Conservation (phyloP, 495 filamentous ascomycete genomes). For the Trichoderma erinaceum region DNA sequence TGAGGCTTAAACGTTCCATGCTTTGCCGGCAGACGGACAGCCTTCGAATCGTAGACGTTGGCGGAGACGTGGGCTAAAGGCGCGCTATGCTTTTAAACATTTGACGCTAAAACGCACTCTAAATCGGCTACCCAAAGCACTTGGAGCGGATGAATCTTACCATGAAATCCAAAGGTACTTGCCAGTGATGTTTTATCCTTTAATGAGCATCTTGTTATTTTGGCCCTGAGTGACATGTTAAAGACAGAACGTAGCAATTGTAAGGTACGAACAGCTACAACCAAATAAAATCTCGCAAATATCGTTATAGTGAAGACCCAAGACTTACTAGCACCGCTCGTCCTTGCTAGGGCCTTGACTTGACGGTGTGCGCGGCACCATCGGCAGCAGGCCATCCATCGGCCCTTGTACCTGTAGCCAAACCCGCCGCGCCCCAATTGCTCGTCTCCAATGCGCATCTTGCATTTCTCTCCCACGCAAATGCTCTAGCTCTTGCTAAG, state of each 20-base stretch:
- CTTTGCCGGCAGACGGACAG: not conserved
- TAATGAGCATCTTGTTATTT: no score
- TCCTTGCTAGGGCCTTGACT: not conserved
- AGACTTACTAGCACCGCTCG: no score
- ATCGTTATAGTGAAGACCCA: not conserved
- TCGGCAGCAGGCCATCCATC: not conserved
- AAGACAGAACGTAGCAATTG: no score
- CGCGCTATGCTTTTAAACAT: not conserved
- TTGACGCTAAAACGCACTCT: conserved; percentile 3
- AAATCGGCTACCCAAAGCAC: not conserved
- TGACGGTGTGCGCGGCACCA: conserved; percentile 3
- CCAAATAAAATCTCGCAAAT: not conserved
- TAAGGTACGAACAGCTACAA: not conserved
- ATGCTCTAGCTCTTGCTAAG: not conserved
- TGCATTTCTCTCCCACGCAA: not conserved
- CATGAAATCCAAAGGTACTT: not conserved
- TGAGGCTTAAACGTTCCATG: no score
- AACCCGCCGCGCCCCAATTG: not conserved
- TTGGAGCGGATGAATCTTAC: not conserved
- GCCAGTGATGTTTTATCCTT: not conserved
- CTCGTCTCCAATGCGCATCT: not conserved
- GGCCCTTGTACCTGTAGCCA: not conserved
- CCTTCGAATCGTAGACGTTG: not conserved
- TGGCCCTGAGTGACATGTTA: no score
- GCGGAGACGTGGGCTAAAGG: not conserved